Conservation (phyloP, 139 green algal genomes). For the Trebouxia sp. region DNA sequence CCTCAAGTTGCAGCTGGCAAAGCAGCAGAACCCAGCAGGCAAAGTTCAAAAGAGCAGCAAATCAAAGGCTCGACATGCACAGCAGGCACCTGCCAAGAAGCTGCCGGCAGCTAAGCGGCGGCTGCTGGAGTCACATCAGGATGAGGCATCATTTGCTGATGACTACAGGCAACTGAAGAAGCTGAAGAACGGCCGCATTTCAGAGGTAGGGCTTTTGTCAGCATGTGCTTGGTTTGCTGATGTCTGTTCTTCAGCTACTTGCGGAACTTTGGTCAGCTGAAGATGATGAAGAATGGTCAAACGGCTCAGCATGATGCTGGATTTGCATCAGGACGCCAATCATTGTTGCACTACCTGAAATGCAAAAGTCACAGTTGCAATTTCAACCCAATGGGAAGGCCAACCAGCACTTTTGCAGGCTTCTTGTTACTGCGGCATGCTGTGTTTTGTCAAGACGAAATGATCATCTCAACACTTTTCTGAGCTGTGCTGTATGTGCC, state of each 20-base stretch:
- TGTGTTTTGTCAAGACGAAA: background rate
- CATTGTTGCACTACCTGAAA: no score
- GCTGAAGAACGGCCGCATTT: slow-evolving; percentile 74
- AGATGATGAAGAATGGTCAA: no score
- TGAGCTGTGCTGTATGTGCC: background rate
- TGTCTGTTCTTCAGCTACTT: no score
- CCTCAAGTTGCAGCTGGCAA: slow-evolving; percentile 33
- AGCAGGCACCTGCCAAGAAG: slow-evolving; percentile 23
- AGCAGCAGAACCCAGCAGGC: background rate
- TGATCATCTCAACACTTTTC: background rate
- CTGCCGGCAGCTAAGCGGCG: slow-evolving; percentile 78
- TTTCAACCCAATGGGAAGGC: no score
- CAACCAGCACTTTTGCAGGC: no score
- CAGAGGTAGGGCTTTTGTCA: slow-evolving; percentile 30
- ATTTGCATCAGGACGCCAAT: no score
- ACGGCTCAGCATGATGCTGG: no score
- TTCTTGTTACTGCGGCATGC: background rate
- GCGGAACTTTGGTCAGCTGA: background rate
- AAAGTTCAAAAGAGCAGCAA: background rate
- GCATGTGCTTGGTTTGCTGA: no score
- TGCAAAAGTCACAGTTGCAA: no score
- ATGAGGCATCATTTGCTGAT: slow-evolving; percentile 68
- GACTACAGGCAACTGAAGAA: slow-evolving; percentile 79
- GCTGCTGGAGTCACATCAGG: slow-evolving; percentile 65
- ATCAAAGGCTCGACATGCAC: background rate